Base-by-base conservation (phyloP, 768 basidiomycete genomes). In the Macrolepiota albuminosa region DNA sequence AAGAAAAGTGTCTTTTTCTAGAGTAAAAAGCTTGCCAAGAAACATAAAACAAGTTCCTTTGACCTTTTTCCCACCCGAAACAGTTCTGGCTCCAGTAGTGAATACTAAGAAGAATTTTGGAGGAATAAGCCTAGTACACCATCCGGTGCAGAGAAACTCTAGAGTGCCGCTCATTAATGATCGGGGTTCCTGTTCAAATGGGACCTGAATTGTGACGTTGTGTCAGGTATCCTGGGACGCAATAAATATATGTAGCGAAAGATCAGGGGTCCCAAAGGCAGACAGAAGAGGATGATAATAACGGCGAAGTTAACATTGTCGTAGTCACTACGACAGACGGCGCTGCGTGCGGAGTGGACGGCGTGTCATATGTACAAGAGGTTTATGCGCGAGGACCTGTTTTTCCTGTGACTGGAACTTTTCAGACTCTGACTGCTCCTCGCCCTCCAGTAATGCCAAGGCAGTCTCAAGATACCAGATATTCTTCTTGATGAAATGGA, bases 381-480 rank as follows among this genome's bases (percentile, higher is more conserved):
- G 40, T 42, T 58, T 50, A 29, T 48, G 60, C 43, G 58, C 64
- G 31, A 65, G 60, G 36, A 58, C 63, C 52, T 69, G 65, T 63
- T 60, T 57, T 63, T 65, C 66, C 52, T 61, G 61, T 24, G 68
- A 69, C 56, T 75, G 75, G 59, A 73, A 76, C 56, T 74, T 75
- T 63, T 83, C 82, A 26, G 70, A 68, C 64, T 88, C 85, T 10
- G 85, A 86, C 59, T 82, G 75, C 60, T 93, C 88, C 34, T 87
- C 84, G n/a, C 86, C 84, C 56, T 90, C 92, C 33, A 98, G 77
- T 29, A 99, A 77, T 18, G 93, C 94, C 11, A 94, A 75, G 11
- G 93, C 92, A 6, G 95, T 92, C 76, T 99, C 96, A 65, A 95
- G 72, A 75, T 91, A 98, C 96, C 96, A 99, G 76, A 91, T 89